Evolutionary conservation across 192 early-diverging fungal genomes (phyloP), one percentile per base, ranked within the genome.

Genomic region (Obelidium mucronatum): DNA sequence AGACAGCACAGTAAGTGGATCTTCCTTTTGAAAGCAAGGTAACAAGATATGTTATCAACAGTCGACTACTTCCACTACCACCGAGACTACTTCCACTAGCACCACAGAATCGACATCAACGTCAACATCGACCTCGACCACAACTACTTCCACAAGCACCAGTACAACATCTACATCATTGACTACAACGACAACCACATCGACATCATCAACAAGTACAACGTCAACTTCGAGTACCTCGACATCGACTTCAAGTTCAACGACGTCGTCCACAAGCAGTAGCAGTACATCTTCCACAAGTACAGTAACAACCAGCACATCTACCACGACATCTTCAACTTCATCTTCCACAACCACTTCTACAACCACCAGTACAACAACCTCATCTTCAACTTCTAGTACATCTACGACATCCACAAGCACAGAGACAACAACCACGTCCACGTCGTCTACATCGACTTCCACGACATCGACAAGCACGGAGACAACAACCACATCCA

Each of bases 31-130:
- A n/a, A n/a, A n/a, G n/a, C n/a, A n/a, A n/a, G n/a, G n/a, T n/a
- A n/a, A n/a, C n/a, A n/a, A n/a, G n/a, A n/a, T n/a, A n/a, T n/a
- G n/a, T n/a, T n/a, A n/a, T 66, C 64, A 42, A 40, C 40, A 22
- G 2, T 55, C 17, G 48, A 53, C 48, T 26, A 31, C 30, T 39
- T 39, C 30, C 22, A 55, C 48, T 26, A 76, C 67, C 13, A 76
- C 73, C 15, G 24, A 30, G 31, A 8, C n/a, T 28, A 15, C 73
- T 1, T 73, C 67, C 1, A 73, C 15, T 52, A 74, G 26, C 26
- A 19, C 70, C 1, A 75, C 73, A 1, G 31, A 19, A 0, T 73
- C 13, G 70, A 75, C 13, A n/a, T 67, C 76, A 34, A 79, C 77
- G 28, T 39, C 76, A 0, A 78, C 59, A 24, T 59, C 76, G 15